phyloP scores from a whole-genome alignment of 208 protist genomes.

The Trypanosoma theileri region DNA sequence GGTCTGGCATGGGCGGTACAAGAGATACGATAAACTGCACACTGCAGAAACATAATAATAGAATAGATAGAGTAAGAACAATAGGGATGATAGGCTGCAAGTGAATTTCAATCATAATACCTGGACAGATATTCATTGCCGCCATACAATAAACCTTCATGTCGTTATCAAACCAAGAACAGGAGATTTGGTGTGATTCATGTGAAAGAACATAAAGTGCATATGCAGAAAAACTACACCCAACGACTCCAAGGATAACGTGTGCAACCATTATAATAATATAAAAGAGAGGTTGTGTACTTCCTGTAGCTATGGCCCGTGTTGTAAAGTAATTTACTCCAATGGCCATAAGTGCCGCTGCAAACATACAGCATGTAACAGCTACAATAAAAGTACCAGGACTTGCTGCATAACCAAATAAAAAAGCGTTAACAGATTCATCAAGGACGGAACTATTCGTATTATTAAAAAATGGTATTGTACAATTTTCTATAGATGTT shows the following conservation, averaged over 20 bases:
- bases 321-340: conserved; percentile 59
- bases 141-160: conserved; percentile 25
- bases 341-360: conserved; percentile 29
- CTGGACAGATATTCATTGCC: conserved; percentile 23
- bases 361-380: conserved; percentile 44
- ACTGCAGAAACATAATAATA: conserved; percentile 41
- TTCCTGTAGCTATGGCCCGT: conserved; percentile 46
- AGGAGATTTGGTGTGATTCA: conserved; percentile 27
- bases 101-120: conserved; percentile 16
- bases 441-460: conserved; percentile 8
- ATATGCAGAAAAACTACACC: conserved; percentile 57
- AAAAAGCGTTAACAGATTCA: conserved; percentile 8
- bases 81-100: neutral
- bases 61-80: conserved; percentile 31
- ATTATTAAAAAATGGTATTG: conserved; percentile 11
- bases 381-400: conserved; percentile 36
- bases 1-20: conserved; percentile 40
- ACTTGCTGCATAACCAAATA: conserved; percentile 12
- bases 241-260: conserved; percentile 33
- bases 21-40: conserved; percentile 40
- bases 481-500: neutral
- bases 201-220: conserved; percentile 35
- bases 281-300: conserved; percentile 44
- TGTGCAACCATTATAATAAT: conserved; percentile 48
- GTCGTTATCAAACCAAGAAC: conserved; percentile 21